Evolutionary conservation across 2,329 filamentous ascomycete species (phyloP), one percentile per base, ranked within the genome.

Genomic region (Pseudogymnoascus sp.): DNA sequence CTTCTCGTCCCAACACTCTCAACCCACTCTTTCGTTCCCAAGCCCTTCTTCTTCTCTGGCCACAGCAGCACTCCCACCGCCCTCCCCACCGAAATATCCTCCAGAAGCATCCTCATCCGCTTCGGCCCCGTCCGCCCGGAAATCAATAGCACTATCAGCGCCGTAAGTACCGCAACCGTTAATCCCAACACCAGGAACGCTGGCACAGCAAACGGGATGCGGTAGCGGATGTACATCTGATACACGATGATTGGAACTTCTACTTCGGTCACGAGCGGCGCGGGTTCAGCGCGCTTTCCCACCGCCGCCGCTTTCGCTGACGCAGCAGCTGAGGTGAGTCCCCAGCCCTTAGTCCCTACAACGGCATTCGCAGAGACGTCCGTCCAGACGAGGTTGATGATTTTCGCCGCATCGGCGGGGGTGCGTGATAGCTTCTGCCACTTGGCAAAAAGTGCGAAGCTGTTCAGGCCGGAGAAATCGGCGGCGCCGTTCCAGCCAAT

Each of bases 361-460:
- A 79, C 73, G 1, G 74, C 68, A n/a, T 75, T 77, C 0, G 78
- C 73, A 1, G 74, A 72, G 5, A 77, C 61, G 61, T 80, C 77
- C 0, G 77, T 79, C 74, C 76, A 80, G 4, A 80, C 71, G 0
- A 78, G 68, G 64, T 79, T 76, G 9, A 78, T 66, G 7, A 79
- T 78, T 9, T 69, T 66, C 0, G 71, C 69, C 1, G 73, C 71
- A 0, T 65, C 67, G 0, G 61, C 61, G 0, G 73, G 63, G 0
- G 67, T 69, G 0, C 55, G 33, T 1, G 73, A 73, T 1, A 77
- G 67, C 2, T 73, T 63, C 63, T 76, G 73, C 77, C 78, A 80
- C 48, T 71, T 70, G 5, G 63, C 64, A 60, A 71, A 78, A 67
- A 80, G 71, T 6, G 76, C 74, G 59, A 79, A 72, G 60, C 74